Base-by-base conservation (phyloP, 2,329 filamentous ascomycete genomes). In the Cercospora janseana region DNA sequence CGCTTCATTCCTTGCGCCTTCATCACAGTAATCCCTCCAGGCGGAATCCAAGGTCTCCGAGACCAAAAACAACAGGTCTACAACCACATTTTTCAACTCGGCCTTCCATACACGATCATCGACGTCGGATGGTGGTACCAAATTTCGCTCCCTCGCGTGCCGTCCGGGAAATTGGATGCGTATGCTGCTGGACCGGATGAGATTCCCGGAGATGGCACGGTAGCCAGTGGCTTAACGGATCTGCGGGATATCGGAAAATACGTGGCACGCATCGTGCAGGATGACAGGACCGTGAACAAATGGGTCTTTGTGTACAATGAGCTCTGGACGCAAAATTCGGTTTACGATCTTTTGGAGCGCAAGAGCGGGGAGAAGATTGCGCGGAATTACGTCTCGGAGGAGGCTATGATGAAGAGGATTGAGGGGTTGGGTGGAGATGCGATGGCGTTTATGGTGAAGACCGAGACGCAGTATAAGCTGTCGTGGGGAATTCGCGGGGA, bases 111-210 rank as follows among this genome's bases (percentile, higher is more conserved):
- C 65, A 82, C 79, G 4, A 67, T 79, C 58, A 74, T 82, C 42
- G 79, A 82, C 54, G 72, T 80, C 9, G 79, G 79, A n/a, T 79
- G 70, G 68, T 82, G 79, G 80, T 77, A 79, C 59, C 77, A 81
- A 57, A 56, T 76, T 23, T 66, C 68, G 4, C 68, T 74, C 47
- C 73, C 73, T 9, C 60, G 59, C n/a, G 60, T 79, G 0, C 69
- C 72, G n/a, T 73, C 70, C 12, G 74, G 76, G 7, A 63, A 65
- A 28, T 6, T 43, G 2, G 64, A 70, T n/a, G 75, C 78, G 57
- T 74, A 75, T 52, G 69, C 69, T 2, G 60, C 72, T 51, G 62
- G 66, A 3, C 58, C 63, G 0, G 63, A 69, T 26, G 63, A 66
- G 28, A 68, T 80, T 13, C 63, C 67, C 18, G 76, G 72, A 2